A percentile compares a stretch with the other conserved stretches of the same genome.
Evolutionary conservation across 176 grass and related monocot genomes (phyloP).

Genomic region (Avena sativa): DNA sequence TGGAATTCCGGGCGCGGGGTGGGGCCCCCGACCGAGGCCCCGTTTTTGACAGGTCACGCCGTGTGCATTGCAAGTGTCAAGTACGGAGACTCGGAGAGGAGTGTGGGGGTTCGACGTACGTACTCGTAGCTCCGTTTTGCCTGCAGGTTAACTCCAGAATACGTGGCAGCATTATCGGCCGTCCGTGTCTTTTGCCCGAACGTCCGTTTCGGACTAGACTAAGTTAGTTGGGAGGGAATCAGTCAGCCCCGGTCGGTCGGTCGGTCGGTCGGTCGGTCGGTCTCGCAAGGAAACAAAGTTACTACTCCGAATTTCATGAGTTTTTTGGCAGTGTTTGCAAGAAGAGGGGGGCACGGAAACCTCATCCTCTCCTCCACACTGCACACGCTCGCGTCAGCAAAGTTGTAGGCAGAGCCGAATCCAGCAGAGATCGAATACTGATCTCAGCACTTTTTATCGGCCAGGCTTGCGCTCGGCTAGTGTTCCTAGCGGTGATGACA

Average conservation of each 20-base stretch:
- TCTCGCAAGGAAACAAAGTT: background rate
- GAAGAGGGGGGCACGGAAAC: background rate
- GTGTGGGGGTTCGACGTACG: too few relatives aligned
- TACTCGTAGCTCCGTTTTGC: background rate
- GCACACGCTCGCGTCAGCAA: background rate
- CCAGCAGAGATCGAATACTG: background rate
- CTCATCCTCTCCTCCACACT: background rate
- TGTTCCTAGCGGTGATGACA: background rate
- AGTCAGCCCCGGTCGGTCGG: background rate
- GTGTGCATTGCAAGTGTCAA: background rate
- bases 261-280: background rate
- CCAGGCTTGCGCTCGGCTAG: background rate
- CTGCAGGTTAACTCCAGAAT: background rate
- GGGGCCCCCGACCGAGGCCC: background rate
- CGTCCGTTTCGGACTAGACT: background rate
- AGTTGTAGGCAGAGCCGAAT: background rate
- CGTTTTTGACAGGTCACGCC: background rate
- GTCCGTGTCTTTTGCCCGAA: background rate
- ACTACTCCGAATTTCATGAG: background rate
- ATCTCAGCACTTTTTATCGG: background rate
- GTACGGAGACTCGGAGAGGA: background rate
- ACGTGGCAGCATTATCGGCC: background rate
- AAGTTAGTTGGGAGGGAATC: background rate
- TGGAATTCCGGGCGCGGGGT: background rate
- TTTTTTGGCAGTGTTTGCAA: background rate